Conservation (phyloP, 306 rosid genomes). For the Oemleria cerasiformis region DNA sequence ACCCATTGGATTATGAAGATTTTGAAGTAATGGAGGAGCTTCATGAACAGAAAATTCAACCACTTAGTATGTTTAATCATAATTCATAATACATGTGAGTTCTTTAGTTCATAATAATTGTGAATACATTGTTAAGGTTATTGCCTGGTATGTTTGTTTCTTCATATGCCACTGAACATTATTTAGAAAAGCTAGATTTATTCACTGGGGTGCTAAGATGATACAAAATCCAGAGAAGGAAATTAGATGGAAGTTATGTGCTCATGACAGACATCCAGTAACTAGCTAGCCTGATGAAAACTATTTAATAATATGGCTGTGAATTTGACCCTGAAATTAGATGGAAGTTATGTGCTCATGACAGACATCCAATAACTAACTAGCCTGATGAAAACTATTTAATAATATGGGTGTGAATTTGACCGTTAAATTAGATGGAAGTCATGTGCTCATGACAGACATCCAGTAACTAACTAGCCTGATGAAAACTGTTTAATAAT, state of each 20-base stretch:
- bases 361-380: too few relatives aligned
- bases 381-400: too few relatives aligned
- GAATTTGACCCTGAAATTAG: too few relatives aligned
- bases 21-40: too few relatives aligned
- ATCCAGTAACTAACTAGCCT: background rate
- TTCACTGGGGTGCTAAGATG: background rate
- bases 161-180: background rate
- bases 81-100: slow-evolving; percentile 20
- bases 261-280: background rate
- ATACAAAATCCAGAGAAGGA: slow-evolving; percentile 7
- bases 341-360: too few relatives aligned
- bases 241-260: background rate
- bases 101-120: slow-evolving; percentile 21
- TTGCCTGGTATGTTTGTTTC: background rate
- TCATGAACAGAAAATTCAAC: too few relatives aligned
- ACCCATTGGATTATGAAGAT: too few relatives aligned
- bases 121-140: background rate
- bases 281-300: background rate
- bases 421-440: background rate
- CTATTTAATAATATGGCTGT: background rate
- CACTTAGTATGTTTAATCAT: too few relatives aligned
- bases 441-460: background rate
- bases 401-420: too few relatives aligned
- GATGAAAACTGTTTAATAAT: background rate
- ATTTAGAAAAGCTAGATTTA: background rate